These are phyloP conservation scores for Ceraceosorus guamensis DNA, from an alignment of 1,284 basidiomycete genomes.

Conservation along the genomic window DNA sequence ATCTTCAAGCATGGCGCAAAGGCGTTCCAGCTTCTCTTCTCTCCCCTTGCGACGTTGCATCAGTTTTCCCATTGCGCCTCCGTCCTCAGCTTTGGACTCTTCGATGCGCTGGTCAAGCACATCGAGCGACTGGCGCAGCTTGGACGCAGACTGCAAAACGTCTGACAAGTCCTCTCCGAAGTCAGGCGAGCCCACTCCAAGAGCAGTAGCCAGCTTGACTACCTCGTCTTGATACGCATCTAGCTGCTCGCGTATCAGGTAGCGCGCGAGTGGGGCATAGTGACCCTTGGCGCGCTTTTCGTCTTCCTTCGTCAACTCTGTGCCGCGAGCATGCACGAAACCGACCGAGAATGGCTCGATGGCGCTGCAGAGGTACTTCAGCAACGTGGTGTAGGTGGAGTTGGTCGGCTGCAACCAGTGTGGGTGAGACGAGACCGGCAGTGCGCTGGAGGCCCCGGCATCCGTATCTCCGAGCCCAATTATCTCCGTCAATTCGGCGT, in stretches of 20 bases:
- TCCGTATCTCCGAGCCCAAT: background rate
- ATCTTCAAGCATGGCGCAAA: too few species aligned
- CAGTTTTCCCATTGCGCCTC: too few species aligned
- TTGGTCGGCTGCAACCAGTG: slow-evolving; percentile 27
- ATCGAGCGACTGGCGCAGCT: too few species aligned
- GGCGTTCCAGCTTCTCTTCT: too few species aligned
- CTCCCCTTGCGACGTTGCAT: too few species aligned
- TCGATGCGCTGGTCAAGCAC: too few species aligned
- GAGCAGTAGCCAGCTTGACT: background rate
- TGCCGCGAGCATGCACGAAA: background rate
- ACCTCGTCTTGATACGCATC: slow-evolving; percentile 6
- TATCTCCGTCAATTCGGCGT: background rate
- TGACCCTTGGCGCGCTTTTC: slow-evolving; percentile 17
- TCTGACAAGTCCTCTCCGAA: slow-evolving; percentile 21
- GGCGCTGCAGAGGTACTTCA: slow-evolving; percentile 29
- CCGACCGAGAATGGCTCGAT: slow-evolving; percentile 9
- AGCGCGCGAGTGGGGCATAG: slow-evolving; percentile 13
- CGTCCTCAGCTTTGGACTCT: too few species aligned
- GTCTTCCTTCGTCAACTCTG: slow-evolving; percentile 17
- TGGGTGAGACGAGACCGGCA: background rate
- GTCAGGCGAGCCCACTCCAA: slow-evolving; percentile 19
- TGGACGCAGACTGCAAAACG: too few species aligned
- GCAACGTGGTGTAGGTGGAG: slow-evolving; percentile 29
- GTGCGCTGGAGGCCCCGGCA: background rate
- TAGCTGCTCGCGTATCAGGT: slow-evolving; percentile 13